Evolutionary conservation across 257 asterid genomes (phyloP).

Genomic region (Solanum virginianum): DNA sequence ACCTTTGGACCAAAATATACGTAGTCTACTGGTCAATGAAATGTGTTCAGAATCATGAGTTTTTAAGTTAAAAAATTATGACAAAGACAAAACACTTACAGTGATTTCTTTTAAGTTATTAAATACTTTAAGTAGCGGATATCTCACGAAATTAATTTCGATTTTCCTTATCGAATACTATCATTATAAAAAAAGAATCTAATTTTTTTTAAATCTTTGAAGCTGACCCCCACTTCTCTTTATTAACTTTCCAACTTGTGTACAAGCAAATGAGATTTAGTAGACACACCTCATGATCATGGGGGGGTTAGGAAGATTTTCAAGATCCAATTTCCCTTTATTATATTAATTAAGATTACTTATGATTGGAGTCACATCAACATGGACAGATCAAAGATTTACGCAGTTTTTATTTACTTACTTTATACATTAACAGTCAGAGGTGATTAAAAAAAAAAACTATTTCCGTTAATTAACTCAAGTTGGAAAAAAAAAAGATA

Average conservation of each 20-base stretch:
- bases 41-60: not conserved
- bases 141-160: not conserved
- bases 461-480: too few relatives aligned
- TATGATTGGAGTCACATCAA: not conserved
- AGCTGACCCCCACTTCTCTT: not conserved
- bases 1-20: not conserved
- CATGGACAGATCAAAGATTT: too few relatives aligned
- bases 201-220: not conserved
- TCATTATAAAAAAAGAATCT: not conserved
- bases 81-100: not conserved
- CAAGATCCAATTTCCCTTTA: not conserved
- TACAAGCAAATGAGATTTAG: not conserved
- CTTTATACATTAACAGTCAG: accelerated
- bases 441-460: too few relatives aligned
- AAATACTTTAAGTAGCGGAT: not conserved
- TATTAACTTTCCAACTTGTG: not conserved
- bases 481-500: too few relatives aligned
- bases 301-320: not conserved
- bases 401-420: accelerated
- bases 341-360: not conserved
- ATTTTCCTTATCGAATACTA: not conserved
- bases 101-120: not conserved
- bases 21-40: not conserved
- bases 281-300: not conserved
- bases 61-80: not conserved